phyloP scores from a whole-genome alignment of 495 filamentous ascomycete genomes.

The Barbatosphaeria neglecta region DNA sequence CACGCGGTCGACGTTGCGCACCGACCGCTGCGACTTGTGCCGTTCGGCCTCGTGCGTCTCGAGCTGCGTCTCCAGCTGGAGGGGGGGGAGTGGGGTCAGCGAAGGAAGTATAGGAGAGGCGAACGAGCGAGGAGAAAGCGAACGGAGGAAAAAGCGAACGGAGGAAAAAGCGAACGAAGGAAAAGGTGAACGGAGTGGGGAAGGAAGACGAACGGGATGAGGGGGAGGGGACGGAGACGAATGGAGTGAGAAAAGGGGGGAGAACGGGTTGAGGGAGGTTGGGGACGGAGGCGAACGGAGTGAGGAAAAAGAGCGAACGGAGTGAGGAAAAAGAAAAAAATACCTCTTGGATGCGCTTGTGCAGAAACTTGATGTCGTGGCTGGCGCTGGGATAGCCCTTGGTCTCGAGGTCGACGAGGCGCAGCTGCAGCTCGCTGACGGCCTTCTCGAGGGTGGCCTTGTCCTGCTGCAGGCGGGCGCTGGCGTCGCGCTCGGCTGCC shows the following conservation, averaged over 20 bases:
- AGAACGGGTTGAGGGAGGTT: conserved; percentile 1
- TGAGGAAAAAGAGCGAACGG: no score
- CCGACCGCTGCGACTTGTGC: conserved; percentile 67
- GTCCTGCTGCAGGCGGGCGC: conserved; percentile 77
- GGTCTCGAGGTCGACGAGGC: conserved; percentile 86
- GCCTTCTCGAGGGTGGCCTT: conserved; percentile 84
- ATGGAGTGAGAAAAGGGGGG: conserved; percentile 16
- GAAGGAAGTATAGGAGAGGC: background rate
- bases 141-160: no score
- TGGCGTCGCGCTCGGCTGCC: conserved; percentile 75
- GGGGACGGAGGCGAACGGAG: conserved; percentile 9
- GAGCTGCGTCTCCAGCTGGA: conserved; percentile 80
- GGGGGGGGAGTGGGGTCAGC: conserved; percentile 2
- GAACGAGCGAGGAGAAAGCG: no score
- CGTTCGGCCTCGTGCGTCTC: conserved; percentile 72
- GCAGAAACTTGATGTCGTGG: conserved; percentile 89
- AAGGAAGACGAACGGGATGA: no score
- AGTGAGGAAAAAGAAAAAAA: conserved; percentile 15
- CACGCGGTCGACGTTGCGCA: conserved; percentile 87
- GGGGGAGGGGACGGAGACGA: conserved; percentile 4
- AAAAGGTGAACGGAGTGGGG: no score
- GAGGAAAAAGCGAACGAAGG: no score
- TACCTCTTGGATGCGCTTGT: conserved; percentile 94
- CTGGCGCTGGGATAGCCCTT: conserved; percentile 91
- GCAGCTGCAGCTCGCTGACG: conserved; percentile 82